A percentile compares a stretch with the other conserved stretches of the same genome.
phyloP scores from a whole-genome alignment of 176 grass and related monocot species.

The Microstegium vimineum region DNA sequence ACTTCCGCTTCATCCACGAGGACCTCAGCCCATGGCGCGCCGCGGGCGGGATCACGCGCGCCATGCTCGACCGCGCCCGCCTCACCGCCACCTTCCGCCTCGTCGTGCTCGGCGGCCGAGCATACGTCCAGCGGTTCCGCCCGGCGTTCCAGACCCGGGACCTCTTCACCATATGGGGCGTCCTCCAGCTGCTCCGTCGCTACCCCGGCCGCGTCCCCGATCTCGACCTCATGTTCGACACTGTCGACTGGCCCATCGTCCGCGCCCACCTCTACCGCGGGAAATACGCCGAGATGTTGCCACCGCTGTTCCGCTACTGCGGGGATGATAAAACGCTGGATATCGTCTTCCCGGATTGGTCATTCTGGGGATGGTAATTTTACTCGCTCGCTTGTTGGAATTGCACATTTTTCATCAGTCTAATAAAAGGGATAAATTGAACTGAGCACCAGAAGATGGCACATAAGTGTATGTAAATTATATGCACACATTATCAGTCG shows the following conservation, averaged over 20 bases:
- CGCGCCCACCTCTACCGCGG: conserved; percentile 30
- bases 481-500: neutral
- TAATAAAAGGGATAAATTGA: neutral
- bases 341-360: conserved; percentile 92
- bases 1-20: conserved; percentile 93
- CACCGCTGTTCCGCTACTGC: conserved; percentile 75
- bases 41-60: conserved; percentile 57
- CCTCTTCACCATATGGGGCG: conserved; percentile 82
- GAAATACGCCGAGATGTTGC: conserved; percentile 32
- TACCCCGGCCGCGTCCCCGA: conserved; percentile 76
- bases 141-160: conserved; percentile 68
- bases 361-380: conserved; percentile 97
- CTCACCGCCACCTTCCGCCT: conserved; percentile 70
- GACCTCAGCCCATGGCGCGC: conserved; percentile 80
- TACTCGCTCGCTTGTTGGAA: neutral
- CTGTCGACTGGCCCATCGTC: conserved; percentile 73
- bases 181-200: conserved; percentile 81
- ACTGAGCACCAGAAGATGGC: neutral
- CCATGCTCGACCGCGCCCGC: conserved; percentile 51
- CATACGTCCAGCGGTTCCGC: conserved; percentile 48
- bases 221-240: conserved; percentile 96
- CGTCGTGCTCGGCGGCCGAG: conserved; percentile 44
- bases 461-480: neutral
- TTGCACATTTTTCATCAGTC: neutral
- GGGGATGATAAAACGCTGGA: conserved; percentile 61